Evolutionary conservation across 371 early-diverging fungal genomes (phyloP).

Genomic region (Rhizopus stolonifer): DNA sequence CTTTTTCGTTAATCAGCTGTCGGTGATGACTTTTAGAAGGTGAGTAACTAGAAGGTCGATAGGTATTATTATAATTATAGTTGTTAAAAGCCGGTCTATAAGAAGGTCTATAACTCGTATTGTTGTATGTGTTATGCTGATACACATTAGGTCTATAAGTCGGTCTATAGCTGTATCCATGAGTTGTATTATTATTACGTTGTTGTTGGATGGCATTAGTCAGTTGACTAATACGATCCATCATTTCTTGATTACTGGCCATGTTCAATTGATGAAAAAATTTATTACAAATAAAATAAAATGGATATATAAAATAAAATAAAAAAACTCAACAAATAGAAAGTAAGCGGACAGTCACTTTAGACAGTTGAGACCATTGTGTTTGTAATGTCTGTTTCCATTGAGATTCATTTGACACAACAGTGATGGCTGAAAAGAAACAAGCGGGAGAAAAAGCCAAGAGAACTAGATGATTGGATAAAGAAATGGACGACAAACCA

Average conservation of each 20-base stretch:
- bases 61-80: neutral
- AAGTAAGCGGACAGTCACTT: slow-evolving; percentile 10
- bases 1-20: slow-evolving; percentile 6
- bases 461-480: slow-evolving; percentile 4
- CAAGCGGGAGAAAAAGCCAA: slow-evolving; percentile 2
- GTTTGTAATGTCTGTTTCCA: slow-evolving; percentile 1
- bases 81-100: too few relatives aligned
- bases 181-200: slow-evolving; percentile 8
- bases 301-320: too few relatives aligned
- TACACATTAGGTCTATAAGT: slow-evolving; percentile 4
- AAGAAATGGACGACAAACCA: slow-evolving; percentile 2
- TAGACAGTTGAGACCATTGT: neutral
- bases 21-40: slow-evolving; percentile 15
- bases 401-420: neutral
- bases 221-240: slow-evolving; percentile 35
- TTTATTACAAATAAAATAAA: neutral
- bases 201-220: slow-evolving; percentile 38
- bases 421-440: neutral
- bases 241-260: slow-evolving; percentile 33
- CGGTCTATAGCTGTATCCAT: neutral
- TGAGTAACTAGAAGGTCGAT: neutral
- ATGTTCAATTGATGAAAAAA: slow-evolving; percentile 9
- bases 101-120: neutral
- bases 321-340: neutral
- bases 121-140: neutral